A percentile compares a stretch with the other conserved stretches of the same genome.
phyloP scores from a whole-genome alignment of 768 basidiomycete species.

The Pisolithus microcarpus region DNA sequence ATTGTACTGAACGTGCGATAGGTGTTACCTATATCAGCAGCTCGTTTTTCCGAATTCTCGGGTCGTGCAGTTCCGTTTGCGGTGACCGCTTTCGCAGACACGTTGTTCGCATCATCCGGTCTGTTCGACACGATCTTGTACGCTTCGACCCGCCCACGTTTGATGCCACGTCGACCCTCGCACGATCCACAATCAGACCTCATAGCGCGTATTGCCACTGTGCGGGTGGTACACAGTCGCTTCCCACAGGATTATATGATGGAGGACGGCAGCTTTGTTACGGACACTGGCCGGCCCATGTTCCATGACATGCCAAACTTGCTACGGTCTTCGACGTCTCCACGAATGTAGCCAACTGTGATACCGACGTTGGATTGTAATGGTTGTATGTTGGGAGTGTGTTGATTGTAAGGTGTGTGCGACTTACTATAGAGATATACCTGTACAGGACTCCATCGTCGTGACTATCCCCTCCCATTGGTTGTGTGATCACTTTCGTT shows the following conservation, averaged over 20 bases:
- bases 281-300: too few relatives aligned
- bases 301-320: too few relatives aligned
- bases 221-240: constrained; percentile 1
- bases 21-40: constrained; percentile 36
- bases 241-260: not conserved
- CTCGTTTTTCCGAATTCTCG: constrained; percentile 34
- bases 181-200: not conserved
- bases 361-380: too few relatives aligned
- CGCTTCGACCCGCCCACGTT: constrained; percentile 31
- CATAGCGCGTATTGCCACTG: not conserved
- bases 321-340: too few relatives aligned
- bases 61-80: constrained; percentile 25
- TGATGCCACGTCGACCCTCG: constrained; percentile 23
- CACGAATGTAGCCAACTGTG: too few relatives aligned
- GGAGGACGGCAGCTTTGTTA: not conserved
- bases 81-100: constrained; percentile 32
- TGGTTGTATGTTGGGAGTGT: too few relatives aligned
- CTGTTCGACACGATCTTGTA: constrained; percentile 38
- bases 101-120: constrained; percentile 39
- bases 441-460: too few relatives aligned
- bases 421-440: too few relatives aligned
- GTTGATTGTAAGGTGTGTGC: too few relatives aligned
- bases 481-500: too few relatives aligned
- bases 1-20: not conserved
- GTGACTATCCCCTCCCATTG: too few relatives aligned